A percentile compares a stretch with the other conserved stretches of the same genome.
Conservation (phyloP, 2,329 filamentous ascomycete species). For the Lithohypha guttulata region DNA sequence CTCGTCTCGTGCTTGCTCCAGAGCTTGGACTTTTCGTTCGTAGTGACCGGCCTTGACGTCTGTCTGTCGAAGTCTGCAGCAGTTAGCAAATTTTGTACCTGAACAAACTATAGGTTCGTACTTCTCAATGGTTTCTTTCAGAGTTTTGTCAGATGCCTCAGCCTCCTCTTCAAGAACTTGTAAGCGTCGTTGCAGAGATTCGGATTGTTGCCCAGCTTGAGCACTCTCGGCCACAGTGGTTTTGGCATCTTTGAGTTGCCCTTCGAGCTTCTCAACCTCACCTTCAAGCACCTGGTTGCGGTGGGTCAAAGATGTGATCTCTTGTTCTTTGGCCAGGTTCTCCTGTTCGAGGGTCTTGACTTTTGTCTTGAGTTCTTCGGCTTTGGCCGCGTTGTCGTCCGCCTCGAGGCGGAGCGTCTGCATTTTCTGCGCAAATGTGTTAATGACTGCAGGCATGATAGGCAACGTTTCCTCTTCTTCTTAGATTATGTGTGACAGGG, state of each 20-base stretch:
- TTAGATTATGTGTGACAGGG: no score
- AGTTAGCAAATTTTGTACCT: no score
- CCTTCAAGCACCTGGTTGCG: slow-evolving; percentile 83
- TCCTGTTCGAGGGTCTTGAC: slow-evolving; percentile 90
- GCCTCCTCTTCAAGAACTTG: slow-evolving; percentile 97
- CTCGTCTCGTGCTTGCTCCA: slow-evolving; percentile 81
- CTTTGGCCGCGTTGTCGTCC: slow-evolving; percentile 69
- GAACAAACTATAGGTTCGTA: slow-evolving; percentile 42
- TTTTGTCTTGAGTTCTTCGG: slow-evolving; percentile 76
- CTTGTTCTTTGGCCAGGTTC: slow-evolving; percentile 92
- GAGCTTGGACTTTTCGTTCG: slow-evolving; percentile 96
- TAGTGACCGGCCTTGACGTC: slow-evolving; percentile 99
- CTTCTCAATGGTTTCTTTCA: slow-evolving; percentile 98
- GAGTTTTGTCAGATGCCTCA: slow-evolving; percentile 88
- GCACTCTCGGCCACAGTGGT: slow-evolving; percentile 69
- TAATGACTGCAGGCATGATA: slow-evolving; percentile 20
- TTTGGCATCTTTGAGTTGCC: slow-evolving; percentile 75
- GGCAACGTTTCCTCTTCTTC: background rate
- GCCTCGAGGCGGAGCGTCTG: slow-evolving; percentile 86
- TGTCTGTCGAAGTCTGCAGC: slow-evolving; percentile 80
- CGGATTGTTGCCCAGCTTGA: slow-evolving; percentile 78
- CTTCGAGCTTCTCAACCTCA: slow-evolving; percentile 89
- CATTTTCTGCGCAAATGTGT: slow-evolving; percentile 61
- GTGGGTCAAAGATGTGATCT: slow-evolving; percentile 92
- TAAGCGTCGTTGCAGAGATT: slow-evolving; percentile 80